Conservation (phyloP, 768 basidiomycete genomes). For the Leccinum ochraceum region DNA sequence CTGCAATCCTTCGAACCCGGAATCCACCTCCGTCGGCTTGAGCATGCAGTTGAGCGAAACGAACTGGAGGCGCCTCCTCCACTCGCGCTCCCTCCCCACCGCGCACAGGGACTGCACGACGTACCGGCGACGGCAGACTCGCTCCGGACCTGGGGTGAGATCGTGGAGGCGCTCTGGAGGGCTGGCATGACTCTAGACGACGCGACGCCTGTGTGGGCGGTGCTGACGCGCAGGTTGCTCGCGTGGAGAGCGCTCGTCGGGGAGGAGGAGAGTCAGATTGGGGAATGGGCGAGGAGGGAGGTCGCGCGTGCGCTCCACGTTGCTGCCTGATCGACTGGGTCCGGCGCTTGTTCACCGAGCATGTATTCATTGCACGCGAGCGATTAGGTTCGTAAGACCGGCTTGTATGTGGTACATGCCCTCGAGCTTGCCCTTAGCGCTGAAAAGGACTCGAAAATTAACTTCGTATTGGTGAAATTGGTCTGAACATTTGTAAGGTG, state of each 20-base stretch:
- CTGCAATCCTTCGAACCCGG: conserved; percentile 33
- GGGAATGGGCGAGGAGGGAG: conserved; percentile 52
- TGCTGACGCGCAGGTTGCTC: not conserved
- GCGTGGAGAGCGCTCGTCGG: not conserved
- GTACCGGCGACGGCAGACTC: not conserved
- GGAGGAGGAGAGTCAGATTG: not conserved
- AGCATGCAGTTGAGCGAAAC: not conserved
- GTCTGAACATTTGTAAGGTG: not conserved
- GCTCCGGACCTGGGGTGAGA: not conserved
- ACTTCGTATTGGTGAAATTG: not conserved
- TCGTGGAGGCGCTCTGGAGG: not conserved
- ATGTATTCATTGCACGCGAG: not conserved
- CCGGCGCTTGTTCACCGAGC: too few relatives aligned
- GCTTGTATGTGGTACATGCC: not conserved
- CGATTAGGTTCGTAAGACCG: not conserved
- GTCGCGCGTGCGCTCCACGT: conserved; percentile 4
- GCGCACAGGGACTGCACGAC: not conserved
- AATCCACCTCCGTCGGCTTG: conserved; percentile 5
- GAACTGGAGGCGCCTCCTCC: not conserved
- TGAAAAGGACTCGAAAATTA: not conserved
- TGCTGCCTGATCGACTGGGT: not conserved
- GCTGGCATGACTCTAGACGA: not conserved
- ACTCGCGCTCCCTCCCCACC: conserved; percentile 14
- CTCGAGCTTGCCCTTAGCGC: not conserved
- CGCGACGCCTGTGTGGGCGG: not conserved